Base-by-base conservation (phyloP, 371 early-diverging fungal genomes). In the Capillidium heterosporum region DNA sequence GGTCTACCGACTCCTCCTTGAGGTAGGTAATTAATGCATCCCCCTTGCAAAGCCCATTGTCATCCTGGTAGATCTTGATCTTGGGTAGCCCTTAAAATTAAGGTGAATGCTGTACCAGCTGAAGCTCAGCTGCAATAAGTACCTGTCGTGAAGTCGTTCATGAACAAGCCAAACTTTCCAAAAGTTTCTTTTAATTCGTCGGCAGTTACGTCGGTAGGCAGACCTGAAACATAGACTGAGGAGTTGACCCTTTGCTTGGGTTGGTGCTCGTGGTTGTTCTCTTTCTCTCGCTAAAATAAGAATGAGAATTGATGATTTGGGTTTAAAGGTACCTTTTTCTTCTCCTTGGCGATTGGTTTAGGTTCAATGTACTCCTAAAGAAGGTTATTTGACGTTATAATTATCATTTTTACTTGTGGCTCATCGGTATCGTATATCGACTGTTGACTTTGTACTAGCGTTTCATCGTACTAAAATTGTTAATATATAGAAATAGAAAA, bases 11-110 rank as follows among this genome's bases (percentile, higher is more conserved):
- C 56, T 93, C 93, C 55, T 78, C 82, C 65, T 91, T 85, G 59
- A 89, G 82, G 61, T 85, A 94, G 0, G 85, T 84, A 19, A 95
- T 82, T 13, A 94, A 67, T 0, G 84, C 95, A 62, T 95, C 96
- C 0, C 95, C 96, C 62, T 92, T 94, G 41, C 74, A 65, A 2
- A 61, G 57, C 13, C 79, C 82, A 8, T 81, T 71, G 7, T 70
- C 68, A 43, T 90, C 75, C 19, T 68, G 72, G 63, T 95, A 95
- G 26, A 95, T 61, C 63, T 93, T 95, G 60, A 95, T 87, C 50
- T 81, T 81, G n/a, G 94, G 91, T 59, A 78, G 67, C 4, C 84
- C 81, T 81, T 65, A 32, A 46, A 56, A 50, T 24, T 41, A 49
- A 4, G 35, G 13, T 1, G 39, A 11, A 28, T 13, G 46, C 57